Evolutionary conservation across 2,329 filamentous ascomycete species (phyloP), one percentile per base, ranked within the genome.

Genomic region (Pseudopithomyces chartarum): DNA sequence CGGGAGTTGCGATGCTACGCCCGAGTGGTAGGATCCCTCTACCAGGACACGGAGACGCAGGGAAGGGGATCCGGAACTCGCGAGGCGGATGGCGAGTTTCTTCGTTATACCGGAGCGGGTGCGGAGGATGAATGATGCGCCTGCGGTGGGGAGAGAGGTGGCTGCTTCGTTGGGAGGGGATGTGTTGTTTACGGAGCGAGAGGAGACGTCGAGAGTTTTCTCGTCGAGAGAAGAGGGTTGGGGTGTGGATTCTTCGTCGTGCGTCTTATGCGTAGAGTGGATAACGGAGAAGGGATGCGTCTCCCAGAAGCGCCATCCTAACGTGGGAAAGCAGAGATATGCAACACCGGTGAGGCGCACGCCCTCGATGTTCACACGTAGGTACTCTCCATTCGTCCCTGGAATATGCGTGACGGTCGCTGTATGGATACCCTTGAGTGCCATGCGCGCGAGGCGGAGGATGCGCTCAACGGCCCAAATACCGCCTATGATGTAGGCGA

Each of bases 211-310:
- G 26, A 8, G 26, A 5, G 26, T 29, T 8, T 29, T 29, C 8
- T 29, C 26, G 26, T 29, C 8, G 26, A 8, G 26, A 8, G 26
- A 4, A 29, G 26, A 29, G 26, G 26, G 26, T 4, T 5, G 26
- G 26, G 26, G 26, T 29, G 8, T 29, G 26, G 26, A 29, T 29
- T 42, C 39, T 17, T 42, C 39, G 17, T 42, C 39, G 3, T 17
- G 13, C 5, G 39, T n/a, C 6, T n/a, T 19, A 12, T 5, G n/a
- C 39, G 5, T 42, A 6, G 10, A 19, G 6, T 3, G 10, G 11
- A 22, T n/a, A 2, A 82, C 64, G 1, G 81, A 83, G 62, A 85
- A 85, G 0, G 82, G 82, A 61, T 85, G 83, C 45, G 81, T 84
- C 64, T 84, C 81, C 82, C 82, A 85, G 1, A 55, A 52, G 6